A percentile compares a stretch with the other conserved stretches of the same genome.
These are phyloP conservation scores for Colletotrichum viniferum DNA, from an alignment of 2,329 filamentous ascomycete species.

Conservation along the genomic window DNA sequence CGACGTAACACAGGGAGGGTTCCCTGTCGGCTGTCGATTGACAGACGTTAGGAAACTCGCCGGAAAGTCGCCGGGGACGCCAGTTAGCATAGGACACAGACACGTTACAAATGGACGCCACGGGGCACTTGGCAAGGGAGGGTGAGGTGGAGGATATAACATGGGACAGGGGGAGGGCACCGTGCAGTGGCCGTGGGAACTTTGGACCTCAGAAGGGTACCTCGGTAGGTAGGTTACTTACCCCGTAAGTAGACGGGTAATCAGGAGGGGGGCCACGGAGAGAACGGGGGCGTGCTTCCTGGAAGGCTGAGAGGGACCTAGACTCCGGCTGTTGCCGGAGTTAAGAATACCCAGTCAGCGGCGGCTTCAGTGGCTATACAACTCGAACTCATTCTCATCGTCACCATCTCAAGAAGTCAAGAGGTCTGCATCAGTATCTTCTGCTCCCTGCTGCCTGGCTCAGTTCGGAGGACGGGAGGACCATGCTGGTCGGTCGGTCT, in stretches of 20 bases:
- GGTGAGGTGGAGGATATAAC: not conserved
- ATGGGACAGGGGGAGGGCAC: not conserved
- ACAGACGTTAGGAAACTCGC: not conserved
- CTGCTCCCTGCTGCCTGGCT: not conserved
- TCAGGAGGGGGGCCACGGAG: not conserved
- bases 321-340: not conserved
- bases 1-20: not conserved
- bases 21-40: not conserved
- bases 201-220: not conserved
- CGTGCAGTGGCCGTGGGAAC: too few relatives aligned
- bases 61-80: constrained; percentile 1
- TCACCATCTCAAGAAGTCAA: not conserved
- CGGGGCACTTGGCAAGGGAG: not conserved
- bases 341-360: not conserved
- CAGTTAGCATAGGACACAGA: not conserved
- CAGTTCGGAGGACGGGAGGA: not conserved
- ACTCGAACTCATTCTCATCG: not conserved
- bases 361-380: not conserved
- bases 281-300: not conserved
- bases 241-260: not conserved
- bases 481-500: not conserved
- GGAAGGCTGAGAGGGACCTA: not conserved
- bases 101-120: not conserved
- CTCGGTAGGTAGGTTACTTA: not conserved
- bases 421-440: not conserved